Evolutionary conservation across 179 eudicot species (phyloP).

Genomic region (Nepenthes alata): DNA sequence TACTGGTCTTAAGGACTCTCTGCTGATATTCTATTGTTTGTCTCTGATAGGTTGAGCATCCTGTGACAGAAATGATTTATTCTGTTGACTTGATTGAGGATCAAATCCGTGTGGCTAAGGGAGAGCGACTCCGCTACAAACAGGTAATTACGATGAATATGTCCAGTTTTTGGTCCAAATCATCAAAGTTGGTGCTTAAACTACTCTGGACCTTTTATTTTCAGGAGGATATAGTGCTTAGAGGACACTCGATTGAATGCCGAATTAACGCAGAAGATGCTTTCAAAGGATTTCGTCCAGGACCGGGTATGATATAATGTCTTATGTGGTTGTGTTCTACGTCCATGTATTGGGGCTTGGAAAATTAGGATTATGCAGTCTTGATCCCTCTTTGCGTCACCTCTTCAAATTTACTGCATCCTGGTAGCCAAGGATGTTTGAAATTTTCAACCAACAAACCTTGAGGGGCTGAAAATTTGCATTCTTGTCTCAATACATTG

Average conservation of each 20-base stretch:
- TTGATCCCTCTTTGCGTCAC: background rate
- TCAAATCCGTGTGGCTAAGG: conserved; percentile 90
- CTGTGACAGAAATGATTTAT: conserved; percentile 99
- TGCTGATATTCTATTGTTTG: background rate
- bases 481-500: too few relatives aligned
- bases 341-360: too few relatives aligned
- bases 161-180: background rate
- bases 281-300: conserved; percentile 93
- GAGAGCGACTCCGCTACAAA: conserved; percentile 77
- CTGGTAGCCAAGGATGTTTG: too few relatives aligned
- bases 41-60: conserved; percentile 78
- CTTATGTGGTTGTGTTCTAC: background rate
- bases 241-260: conserved; percentile 97
- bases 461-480: too few relatives aligned
- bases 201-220: conserved; percentile 3
- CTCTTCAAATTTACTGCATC: background rate
- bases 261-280: conserved; percentile 99
- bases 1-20: background rate
- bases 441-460: too few relatives aligned
- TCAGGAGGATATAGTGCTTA: conserved; percentile 90
- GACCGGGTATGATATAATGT: conserved; percentile 54
- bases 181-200: background rate
- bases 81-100: conserved; percentile 94
- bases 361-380: background rate
- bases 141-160: conserved; percentile 40